Conservation (phyloP, 202 grass and related monocot genomes). For the Digitaria exilis region DNA sequence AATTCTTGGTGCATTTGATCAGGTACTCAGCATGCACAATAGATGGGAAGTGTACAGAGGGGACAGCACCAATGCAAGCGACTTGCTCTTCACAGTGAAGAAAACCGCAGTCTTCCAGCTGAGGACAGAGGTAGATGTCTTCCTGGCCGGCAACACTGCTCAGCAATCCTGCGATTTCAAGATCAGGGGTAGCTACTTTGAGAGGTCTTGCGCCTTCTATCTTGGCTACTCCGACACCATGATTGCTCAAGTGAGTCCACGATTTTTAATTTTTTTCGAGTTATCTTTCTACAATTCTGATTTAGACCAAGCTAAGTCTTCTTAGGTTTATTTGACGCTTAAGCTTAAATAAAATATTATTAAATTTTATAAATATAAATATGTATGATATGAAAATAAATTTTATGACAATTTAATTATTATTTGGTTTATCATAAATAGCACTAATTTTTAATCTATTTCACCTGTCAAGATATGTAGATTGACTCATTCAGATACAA, state of each 20-base stretch:
- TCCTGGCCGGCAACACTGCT: conserved; percentile 31
- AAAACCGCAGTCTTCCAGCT: conserved; percentile 31
- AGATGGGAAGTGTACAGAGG: conserved; percentile 53
- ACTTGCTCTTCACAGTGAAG: conserved; percentile 46
- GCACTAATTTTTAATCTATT: too few relatives aligned
- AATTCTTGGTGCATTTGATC: background rate
- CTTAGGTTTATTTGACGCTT: too few relatives aligned
- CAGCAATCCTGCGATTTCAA: conserved; percentile 48
- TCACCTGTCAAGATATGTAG: too few relatives aligned
- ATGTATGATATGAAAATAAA: too few relatives aligned
- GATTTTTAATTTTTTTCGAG: too few relatives aligned
- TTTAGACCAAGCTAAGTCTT: too few relatives aligned
- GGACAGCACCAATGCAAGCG: conserved; percentile 37
- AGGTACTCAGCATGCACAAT: conserved; percentile 36
- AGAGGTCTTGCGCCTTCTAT: conserved; percentile 40
- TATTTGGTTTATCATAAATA: too few relatives aligned
- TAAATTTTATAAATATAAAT: too few relatives aligned
- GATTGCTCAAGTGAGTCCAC: conserved; percentile 50
- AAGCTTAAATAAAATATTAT: too few relatives aligned
- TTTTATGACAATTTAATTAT: too few relatives aligned
- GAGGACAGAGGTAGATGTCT: conserved; percentile 44
- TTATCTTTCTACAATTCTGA: too few relatives aligned
- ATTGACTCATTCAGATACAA: too few relatives aligned
- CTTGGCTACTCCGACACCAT: conserved; percentile 32
- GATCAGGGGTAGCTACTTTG: conserved; percentile 44